A percentile compares a stretch with the other conserved stretches of the same genome.
These are phyloP conservation scores for Auricularia sp. DNA, from an alignment of 768 basidiomycete genomes.

Conservation along the genomic window DNA sequence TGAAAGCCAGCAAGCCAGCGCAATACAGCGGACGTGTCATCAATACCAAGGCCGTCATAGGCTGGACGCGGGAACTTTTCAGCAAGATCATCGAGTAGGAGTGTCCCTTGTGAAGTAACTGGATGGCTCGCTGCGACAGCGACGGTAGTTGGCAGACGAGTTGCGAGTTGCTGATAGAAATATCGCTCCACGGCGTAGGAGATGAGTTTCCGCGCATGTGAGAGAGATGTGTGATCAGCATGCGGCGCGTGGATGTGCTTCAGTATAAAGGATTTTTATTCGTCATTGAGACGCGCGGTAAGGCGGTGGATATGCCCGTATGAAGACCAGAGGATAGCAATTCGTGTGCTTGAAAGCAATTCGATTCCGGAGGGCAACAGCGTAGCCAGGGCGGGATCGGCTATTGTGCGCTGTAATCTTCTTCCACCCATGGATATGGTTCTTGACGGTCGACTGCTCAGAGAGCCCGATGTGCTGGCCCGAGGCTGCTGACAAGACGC, in stretches of 20 bases:
- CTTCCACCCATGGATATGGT: not conserved
- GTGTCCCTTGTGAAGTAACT: not conserved
- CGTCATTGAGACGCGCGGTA: not conserved
- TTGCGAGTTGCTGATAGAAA: constrained; percentile 3
- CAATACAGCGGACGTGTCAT: not conserved
- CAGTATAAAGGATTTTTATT: not conserved
- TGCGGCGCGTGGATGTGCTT: constrained; percentile 2
- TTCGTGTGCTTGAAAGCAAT: not conserved
- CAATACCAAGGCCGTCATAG: not conserved
- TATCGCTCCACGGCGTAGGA: constrained; percentile 5
- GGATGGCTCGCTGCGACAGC: constrained; percentile 2
- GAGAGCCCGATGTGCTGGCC: not conserved
- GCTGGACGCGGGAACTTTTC: constrained; percentile 1
- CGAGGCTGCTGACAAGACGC: not conserved
- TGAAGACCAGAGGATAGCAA: constrained; percentile 5
- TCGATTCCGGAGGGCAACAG: not conserved
- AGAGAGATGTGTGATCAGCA: not conserved
- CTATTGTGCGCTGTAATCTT: not conserved
- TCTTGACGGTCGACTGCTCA: not conserved
- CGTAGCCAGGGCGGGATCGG: not conserved
- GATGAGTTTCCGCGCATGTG: constrained; percentile 2
- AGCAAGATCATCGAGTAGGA: constrained; percentile 4
- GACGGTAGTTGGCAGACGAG: not conserved
- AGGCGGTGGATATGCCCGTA: constrained; percentile 5
- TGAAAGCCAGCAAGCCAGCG: constrained; percentile 8